Evolutionary conservation across 805 yeast genomes (phyloP), one percentile per base, ranked within the genome.

Genomic region (Clavispora vitiphila): DNA sequence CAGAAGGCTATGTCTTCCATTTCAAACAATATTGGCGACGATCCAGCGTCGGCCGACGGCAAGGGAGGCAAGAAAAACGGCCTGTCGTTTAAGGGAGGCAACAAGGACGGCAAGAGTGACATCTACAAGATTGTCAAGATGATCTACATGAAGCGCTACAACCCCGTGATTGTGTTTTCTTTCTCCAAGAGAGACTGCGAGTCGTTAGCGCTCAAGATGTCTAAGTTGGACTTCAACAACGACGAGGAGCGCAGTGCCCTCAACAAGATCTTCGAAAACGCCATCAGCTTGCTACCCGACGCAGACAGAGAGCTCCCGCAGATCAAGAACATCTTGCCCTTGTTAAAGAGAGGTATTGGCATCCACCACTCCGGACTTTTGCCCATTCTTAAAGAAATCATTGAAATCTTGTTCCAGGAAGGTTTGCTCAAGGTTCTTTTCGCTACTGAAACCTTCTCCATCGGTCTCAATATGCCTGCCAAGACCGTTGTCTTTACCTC

Each of bases 401-500:
- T 90, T 57, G 99, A 93, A 70, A 86, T 93, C 66, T 67, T 93
- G 44, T 93, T 93, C 71, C 99, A 93, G 65, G 98, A 93, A 69
- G 99, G 99, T 10, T 78, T 91, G 39, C 70, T 93, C 44, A 93
- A 93, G 61, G 98, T 91, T 1, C 69, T 93, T 43, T 93, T 93
- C 67, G 99, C 99, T 4, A 93, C 99, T 0, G 99, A 93, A 64
- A 93, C 99, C 3, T 93, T 93, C 61, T 90, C 98, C 10, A 93
- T 93, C 68, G 99, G 99, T 39, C 78, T 93, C 40, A 93, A 93
- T 67, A 93, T 93, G 99, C 99, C 99, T 55, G 98, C 99, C 9
- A 93, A 93, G 57, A 93, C 99, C 0, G 99, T 93, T 35, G 99
- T 93, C 2, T 93, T 93, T 64, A 93, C 99, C 0, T 86, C 91